Percentiles rank a stretch among this genome's conserved stretches.
Evolutionary conservation across 2,329 filamentous ascomycete genomes (phyloP).

Genomic region (Aureobasidium namibiae): DNA sequence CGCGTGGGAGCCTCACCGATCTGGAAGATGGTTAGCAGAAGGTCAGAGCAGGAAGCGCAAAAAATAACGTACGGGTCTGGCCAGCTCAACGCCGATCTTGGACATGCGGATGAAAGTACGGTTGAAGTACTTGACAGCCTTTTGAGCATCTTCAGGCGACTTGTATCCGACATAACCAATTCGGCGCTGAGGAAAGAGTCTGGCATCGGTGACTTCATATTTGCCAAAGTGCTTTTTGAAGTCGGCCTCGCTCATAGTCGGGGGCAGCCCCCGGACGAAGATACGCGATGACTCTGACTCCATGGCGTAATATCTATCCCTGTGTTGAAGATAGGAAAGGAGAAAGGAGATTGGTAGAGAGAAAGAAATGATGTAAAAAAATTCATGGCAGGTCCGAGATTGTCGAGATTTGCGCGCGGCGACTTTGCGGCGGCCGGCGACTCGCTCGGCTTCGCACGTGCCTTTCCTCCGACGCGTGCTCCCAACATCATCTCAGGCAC

Average conservation of each 20-base stretch:
- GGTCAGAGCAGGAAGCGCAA: not conserved
- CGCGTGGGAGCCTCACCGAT: conserved; percentile 12
- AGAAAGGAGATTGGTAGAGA: not conserved
- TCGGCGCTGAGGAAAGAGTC: conserved; percentile 78
- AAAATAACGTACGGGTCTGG: conserved; percentile 57
- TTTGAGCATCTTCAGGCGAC: conserved; percentile 66
- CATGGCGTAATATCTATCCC: not conserved
- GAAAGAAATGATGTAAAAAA: conserved; percentile 12
- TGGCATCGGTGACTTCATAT: conserved; percentile 79
- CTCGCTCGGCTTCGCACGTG: conserved; percentile 9
- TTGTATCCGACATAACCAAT: conserved; percentile 97
- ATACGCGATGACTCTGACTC: conserved; percentile 69
- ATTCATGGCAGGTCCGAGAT: conserved; percentile 4
- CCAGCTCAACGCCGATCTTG: conserved; percentile 81
- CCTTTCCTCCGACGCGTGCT: conserved; percentile 3
- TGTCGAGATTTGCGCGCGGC: conserved; percentile 8
- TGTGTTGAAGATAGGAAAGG: not conserved
- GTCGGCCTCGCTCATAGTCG: conserved; percentile 73
- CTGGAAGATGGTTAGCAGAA: not conserved
- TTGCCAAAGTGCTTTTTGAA: conserved; percentile 83
- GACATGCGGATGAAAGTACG: conserved; percentile 93
- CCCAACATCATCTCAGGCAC: conserved; percentile 12
- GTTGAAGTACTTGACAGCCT: conserved; percentile 92
- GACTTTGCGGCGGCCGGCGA: conserved; percentile 10
- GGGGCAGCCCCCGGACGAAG: conserved; percentile 67